Conservation (phyloP, 2,329 filamentous ascomycete species). For the Aspergillus japonicus region DNA sequence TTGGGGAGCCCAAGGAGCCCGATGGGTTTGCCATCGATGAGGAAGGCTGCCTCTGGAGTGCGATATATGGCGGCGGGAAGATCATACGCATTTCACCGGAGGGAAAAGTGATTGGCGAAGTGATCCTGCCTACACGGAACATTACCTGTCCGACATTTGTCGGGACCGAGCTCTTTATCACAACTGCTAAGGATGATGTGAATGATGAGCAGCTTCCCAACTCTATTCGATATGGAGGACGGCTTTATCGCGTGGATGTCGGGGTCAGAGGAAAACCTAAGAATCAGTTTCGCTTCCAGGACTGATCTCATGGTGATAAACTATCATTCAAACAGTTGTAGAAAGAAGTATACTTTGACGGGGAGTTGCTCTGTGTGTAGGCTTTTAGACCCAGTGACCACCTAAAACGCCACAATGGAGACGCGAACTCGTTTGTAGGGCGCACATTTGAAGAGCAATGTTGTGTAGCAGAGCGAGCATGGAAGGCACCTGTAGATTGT, state of each 20-base stretch:
- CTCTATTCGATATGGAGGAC: slow-evolving; percentile 66
- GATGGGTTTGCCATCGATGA: slow-evolving; percentile 84
- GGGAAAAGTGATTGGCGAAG: slow-evolving; percentile 70
- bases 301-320: slow-evolving; percentile 2
- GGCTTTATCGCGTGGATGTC: slow-evolving; percentile 74
- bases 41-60: slow-evolving; percentile 85
- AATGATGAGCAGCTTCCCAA: slow-evolving; percentile 59
- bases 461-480: background rate
- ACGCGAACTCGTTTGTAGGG: background rate
- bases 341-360: background rate
- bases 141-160: slow-evolving; percentile 80
- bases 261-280: slow-evolving; percentile 64
- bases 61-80: slow-evolving; percentile 73
- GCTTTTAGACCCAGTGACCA: background rate
- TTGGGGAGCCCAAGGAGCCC: slow-evolving; percentile 63
- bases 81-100: slow-evolving; percentile 71
- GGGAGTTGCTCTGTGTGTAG: background rate
- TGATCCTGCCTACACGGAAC: slow-evolving; percentile 73
- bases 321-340: background rate
- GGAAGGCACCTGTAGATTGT: background rate
- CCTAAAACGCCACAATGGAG: background rate
- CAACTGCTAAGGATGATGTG: slow-evolving; percentile 69
- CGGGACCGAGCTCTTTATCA: slow-evolving; percentile 73
- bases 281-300: slow-evolving; percentile 61
- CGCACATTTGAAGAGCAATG: background rate